Conservation (phyloP, 2,329 filamentous ascomycete genomes). For the Coleophoma crateriformis region DNA sequence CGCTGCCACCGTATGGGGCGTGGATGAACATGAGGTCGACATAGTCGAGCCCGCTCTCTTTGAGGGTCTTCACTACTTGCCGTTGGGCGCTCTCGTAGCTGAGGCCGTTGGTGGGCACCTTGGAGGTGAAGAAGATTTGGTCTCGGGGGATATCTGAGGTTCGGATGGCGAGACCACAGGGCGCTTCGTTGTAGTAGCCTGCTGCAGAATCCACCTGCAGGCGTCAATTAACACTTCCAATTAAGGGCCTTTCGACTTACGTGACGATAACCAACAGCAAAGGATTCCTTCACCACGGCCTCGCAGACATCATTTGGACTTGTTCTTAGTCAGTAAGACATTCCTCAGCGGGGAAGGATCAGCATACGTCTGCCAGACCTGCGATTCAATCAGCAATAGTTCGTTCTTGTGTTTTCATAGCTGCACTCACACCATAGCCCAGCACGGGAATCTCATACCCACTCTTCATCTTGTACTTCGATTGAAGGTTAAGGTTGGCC, state of each 20-base stretch:
- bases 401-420: neutral
- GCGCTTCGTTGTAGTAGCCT: conserved; percentile 51
- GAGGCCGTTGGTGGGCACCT: conserved; percentile 44
- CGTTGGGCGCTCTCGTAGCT: conserved; percentile 61
- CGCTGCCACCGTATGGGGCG: conserved; percentile 51
- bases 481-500: conserved; percentile 38
- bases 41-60: conserved; percentile 53
- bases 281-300: conserved; percentile 49
- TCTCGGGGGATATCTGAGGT: conserved; percentile 44
- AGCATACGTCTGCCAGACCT: conserved; percentile 35
- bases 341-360: conserved; percentile 4
- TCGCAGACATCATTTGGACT: conserved; percentile 52
- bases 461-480: conserved; percentile 43
- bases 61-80: conserved; percentile 58
- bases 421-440: conserved; percentile 47
- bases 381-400: conserved; percentile 2
- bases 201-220: conserved; percentile 51
- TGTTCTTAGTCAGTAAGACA: conserved; percentile 4
- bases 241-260: conserved; percentile 25
- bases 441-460: conserved; percentile 56
- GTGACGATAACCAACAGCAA: conserved; percentile 51
- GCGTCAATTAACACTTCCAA: neutral
- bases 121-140: conserved; percentile 58
- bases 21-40: conserved; percentile 63
- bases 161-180: conserved; percentile 45